phyloP scores from a whole-genome alignment of 257 asterid genomes.

The Solanum medicagineum region DNA sequence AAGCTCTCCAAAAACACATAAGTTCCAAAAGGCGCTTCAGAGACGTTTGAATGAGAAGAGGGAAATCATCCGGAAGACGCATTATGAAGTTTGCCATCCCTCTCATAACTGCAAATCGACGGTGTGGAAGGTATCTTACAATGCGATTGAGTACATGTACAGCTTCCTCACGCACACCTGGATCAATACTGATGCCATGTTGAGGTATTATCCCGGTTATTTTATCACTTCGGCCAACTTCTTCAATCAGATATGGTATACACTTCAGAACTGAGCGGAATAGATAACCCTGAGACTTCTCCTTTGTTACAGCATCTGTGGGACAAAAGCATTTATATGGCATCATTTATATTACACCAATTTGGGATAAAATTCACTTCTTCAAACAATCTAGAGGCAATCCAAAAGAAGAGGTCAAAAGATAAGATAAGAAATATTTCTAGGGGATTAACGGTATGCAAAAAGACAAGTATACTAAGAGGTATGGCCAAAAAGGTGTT shows the following conservation, averaged over 20 bases:
- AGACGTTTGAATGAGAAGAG: slow-evolving; percentile 96
- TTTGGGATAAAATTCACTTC: not conserved
- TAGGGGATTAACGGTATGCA: not conserved
- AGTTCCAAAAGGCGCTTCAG: slow-evolving; percentile 96
- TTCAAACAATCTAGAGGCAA: not conserved
- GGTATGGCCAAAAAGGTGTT: not conserved
- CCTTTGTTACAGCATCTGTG: slow-evolving; percentile 90
- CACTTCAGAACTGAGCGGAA: slow-evolving; percentile 97
- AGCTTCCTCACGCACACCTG: slow-evolving; percentile 98
- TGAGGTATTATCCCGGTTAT: slow-evolving; percentile 96
- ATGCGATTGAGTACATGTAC: slow-evolving; percentile 92
- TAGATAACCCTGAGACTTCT: slow-evolving; percentile 96
- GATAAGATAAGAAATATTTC: not conserved
- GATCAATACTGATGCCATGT: slow-evolving; percentile 97
- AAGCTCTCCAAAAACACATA: slow-evolving; percentile 97
- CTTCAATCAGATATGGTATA: slow-evolving; percentile 97
- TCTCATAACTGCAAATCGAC: slow-evolving; percentile 96
- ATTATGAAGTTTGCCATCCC: slow-evolving; percentile 88
- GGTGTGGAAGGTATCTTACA: slow-evolving; percentile 84
- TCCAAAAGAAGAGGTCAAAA: not conserved
- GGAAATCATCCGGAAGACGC: slow-evolving; percentile 96
- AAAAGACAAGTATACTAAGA: not conserved
- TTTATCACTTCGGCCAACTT: slow-evolving; percentile 94
- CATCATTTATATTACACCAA: not conserved
- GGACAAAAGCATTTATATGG: slow-evolving; percentile 3